Evolutionary conservation across 768 basidiomycete species (phyloP).

Genomic region (Cubamyces sp.): DNA sequence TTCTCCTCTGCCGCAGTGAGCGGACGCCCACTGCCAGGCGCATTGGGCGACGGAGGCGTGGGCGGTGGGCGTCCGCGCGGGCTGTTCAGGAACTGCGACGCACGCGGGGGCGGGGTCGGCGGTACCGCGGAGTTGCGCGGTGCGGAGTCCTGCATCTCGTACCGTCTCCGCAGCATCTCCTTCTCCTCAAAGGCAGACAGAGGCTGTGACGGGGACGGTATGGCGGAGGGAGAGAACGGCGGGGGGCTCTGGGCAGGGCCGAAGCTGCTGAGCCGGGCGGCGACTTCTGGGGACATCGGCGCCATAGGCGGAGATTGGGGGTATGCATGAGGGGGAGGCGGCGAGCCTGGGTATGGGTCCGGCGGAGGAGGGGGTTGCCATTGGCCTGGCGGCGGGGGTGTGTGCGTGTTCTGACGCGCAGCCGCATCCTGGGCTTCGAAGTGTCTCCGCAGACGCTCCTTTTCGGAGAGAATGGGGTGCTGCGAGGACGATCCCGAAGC

Average conservation of each 20-base stretch:
- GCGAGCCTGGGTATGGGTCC: conserved; percentile 27
- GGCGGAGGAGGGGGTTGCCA: conserved; percentile 24
- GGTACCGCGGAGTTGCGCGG: conserved; percentile 27
- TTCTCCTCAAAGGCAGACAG: conserved; percentile 30
- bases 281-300: not conserved
- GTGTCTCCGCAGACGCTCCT: conserved; percentile 65
- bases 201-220: conserved; percentile 15
- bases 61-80: conserved; percentile 34
- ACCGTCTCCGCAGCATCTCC: conserved; percentile 36
- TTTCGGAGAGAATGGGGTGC: conserved; percentile 56
- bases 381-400: conserved; percentile 2
- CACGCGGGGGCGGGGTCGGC: conserved; percentile 31
- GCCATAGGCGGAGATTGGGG: conserved; percentile 3
- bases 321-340: conserved; percentile 25
- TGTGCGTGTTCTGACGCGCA: conserved; percentile 36
- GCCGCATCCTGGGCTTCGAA: conserved; percentile 73
- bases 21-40: conserved; percentile 33
- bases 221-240: conserved; percentile 6
- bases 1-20: conserved; percentile 83
- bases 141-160: conserved; percentile 37
- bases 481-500: conserved; percentile 39
- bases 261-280: conserved; percentile 15
- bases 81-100: conserved; percentile 29
- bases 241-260: conserved; percentile 7
- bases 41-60: conserved; percentile 37